Evolutionary conservation across 352 stramenopile species (phyloP).

Genomic region (Pythium myriotylum): DNA sequence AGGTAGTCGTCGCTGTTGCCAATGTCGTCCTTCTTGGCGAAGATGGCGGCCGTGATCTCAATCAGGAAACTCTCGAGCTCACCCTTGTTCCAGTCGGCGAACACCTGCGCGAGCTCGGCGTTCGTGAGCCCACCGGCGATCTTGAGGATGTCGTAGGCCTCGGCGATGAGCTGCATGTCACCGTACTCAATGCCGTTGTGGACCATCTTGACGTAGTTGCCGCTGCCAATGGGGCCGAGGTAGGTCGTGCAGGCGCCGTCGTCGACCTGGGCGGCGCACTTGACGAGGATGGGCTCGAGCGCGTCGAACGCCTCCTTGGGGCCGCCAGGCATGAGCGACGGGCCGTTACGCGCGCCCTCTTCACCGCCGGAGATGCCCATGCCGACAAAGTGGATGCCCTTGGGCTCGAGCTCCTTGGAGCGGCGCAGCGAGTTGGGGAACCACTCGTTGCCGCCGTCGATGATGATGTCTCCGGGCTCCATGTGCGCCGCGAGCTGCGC

Average conservation of each 20-base stretch:
- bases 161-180: slow-evolving; percentile 99
- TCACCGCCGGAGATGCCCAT: slow-evolving; percentile 99
- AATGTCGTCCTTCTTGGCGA: slow-evolving; percentile 97
- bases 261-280: slow-evolving; percentile 96
- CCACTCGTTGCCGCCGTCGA: slow-evolving; percentile 99
- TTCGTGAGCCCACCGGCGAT: slow-evolving; percentile 90
- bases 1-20: slow-evolving; percentile 79
- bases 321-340: slow-evolving; percentile 98
- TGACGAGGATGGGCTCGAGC: slow-evolving; percentile 96
- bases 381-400: slow-evolving; percentile 97
- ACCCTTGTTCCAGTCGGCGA: slow-evolving; percentile 97
- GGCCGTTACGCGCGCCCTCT: slow-evolving; percentile 97
- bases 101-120: slow-evolving; percentile 91
- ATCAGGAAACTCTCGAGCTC: slow-evolving; percentile 98
- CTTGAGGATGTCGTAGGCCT: slow-evolving; percentile 98
- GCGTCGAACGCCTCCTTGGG: slow-evolving; percentile 95
- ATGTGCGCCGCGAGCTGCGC: slow-evolving; percentile 83
- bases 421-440: slow-evolving; percentile 97
- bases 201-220: slow-evolving; percentile 99
- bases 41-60: slow-evolving; percentile 98
- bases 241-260: slow-evolving; percentile 97
- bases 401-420: slow-evolving; percentile 90
- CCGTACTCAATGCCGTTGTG: slow-evolving; percentile 99
- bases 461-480: slow-evolving; percentile 96
- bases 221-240: slow-evolving; percentile 93